These are phyloP conservation scores for Thamnidium elegans DNA, from an alignment of 192 early-diverging fungal genomes.

Conservation along the genomic window DNA sequence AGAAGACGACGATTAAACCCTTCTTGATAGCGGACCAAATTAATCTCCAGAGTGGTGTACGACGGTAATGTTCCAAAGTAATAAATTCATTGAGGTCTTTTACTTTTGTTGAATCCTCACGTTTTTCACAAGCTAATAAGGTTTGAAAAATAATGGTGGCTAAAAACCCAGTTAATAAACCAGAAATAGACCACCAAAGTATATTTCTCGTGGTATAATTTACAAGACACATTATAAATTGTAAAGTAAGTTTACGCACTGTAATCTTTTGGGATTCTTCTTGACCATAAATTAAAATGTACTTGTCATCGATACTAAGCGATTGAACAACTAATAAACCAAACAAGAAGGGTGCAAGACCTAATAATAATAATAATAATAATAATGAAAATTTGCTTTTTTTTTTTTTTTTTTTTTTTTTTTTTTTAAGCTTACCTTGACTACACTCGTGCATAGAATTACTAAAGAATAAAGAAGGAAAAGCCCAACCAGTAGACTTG, in stretches of 20 bases:
- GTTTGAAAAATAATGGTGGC: slow-evolving; percentile 35
- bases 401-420: slow-evolving; percentile 21
- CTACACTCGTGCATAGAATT: slow-evolving; percentile 54
- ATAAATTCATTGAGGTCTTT: slow-evolving; percentile 9
- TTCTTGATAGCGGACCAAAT: slow-evolving; percentile 26
- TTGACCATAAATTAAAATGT: slow-evolving; percentile 37
- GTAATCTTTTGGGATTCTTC: slow-evolving; percentile 28
- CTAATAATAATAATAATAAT: slow-evolving; percentile 26
- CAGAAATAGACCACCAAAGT: slow-evolving; percentile 55
- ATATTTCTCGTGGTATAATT: slow-evolving; percentile 49
- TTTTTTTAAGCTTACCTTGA: slow-evolving; percentile 43
- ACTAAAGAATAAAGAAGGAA: slow-evolving; percentile 52
- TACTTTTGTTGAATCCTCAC: not conserved
- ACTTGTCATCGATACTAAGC: slow-evolving; percentile 40
- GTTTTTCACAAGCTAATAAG: slow-evolving; percentile 7
- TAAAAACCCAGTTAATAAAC: slow-evolving; percentile 45
- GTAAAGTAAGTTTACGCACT: slow-evolving; percentile 40
- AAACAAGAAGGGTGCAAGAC: slow-evolving; percentile 51
- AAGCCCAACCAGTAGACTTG: slow-evolving; percentile 46
- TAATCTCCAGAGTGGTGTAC: slow-evolving; percentile 33
- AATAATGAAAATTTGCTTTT: not conserved
- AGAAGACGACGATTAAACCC: slow-evolving; percentile 12
- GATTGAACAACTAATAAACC: slow-evolving; percentile 48
- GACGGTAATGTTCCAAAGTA: slow-evolving; percentile 15
- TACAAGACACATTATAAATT: slow-evolving; percentile 46